A percentile compares a stretch with the other conserved stretches of the same genome.
phyloP scores from a whole-genome alignment of 768 basidiomycete species.

The Russula olivacea region DNA sequence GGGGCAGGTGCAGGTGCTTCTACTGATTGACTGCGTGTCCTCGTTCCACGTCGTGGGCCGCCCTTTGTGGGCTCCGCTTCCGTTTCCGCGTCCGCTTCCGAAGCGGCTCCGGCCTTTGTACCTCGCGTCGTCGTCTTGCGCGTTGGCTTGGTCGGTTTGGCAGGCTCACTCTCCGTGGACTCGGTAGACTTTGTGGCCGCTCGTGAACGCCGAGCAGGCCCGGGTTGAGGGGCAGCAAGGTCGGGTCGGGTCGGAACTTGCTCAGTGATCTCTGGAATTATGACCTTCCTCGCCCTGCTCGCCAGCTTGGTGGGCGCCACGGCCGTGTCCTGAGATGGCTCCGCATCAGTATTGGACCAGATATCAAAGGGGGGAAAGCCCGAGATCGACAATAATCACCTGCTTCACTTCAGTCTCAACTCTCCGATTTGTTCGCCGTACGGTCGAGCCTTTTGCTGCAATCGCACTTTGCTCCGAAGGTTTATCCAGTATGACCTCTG shows the following conservation, averaged over 20 bases:
- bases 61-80: slow-evolving; percentile 20
- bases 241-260: slow-evolving; percentile 2
- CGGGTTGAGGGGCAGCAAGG: background rate
- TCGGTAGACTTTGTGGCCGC: slow-evolving; percentile 24
- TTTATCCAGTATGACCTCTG: slow-evolving; percentile 2
- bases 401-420: slow-evolving; percentile 24
- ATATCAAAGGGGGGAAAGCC: background rate
- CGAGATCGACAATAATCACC: slow-evolving; percentile 20
- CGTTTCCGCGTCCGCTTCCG: slow-evolving; percentile 13
- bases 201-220: slow-evolving; percentile 28
- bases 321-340: background rate
- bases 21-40: slow-evolving; percentile 17
- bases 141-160: slow-evolving; percentile 10
- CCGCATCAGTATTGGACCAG: background rate
- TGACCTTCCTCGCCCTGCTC: slow-evolving; percentile 12
- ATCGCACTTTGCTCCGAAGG: slow-evolving; percentile 2
- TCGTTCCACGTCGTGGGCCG: slow-evolving; percentile 18
- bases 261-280: slow-evolving; percentile 12
- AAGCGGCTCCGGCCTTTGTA: slow-evolving; percentile 10
- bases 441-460: slow-evolving; percentile 13
- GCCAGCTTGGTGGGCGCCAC: background rate
- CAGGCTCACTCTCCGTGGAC: slow-evolving; percentile 20
- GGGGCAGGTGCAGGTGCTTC: slow-evolving; percentile 9
- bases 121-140: slow-evolving; percentile 15
- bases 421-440: slow-evolving; percentile 25